Conservation (phyloP, 2,329 filamentous ascomycete species). For the Aspergillus ustus region DNA sequence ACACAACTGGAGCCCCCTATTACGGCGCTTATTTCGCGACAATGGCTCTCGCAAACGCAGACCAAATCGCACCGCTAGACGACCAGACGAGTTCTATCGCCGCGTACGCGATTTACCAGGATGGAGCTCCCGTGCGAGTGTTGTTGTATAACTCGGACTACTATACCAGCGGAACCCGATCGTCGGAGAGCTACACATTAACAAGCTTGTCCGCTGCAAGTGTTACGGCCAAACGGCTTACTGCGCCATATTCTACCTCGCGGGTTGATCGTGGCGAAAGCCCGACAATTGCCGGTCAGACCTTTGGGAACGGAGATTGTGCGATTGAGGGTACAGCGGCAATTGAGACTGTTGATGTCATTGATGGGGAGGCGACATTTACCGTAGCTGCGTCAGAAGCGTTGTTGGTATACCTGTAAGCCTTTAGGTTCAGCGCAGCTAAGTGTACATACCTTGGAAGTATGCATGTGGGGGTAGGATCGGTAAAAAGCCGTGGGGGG, state of each 20-base stretch:
- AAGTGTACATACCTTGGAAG: neutral
- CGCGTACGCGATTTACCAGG: slow-evolving; percentile 52
- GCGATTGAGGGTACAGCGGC: slow-evolving; percentile 43
- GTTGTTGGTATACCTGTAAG: slow-evolving; percentile 51
- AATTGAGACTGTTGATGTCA: slow-evolving; percentile 24
- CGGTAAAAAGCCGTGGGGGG: too few relatives aligned
- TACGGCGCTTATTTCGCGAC: slow-evolving; percentile 57
- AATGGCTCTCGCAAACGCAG: slow-evolving; percentile 50
- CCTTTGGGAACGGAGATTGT: slow-evolving; percentile 54
- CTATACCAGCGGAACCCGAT: slow-evolving; percentile 31
- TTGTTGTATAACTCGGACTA: slow-evolving; percentile 47
- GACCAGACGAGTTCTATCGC: slow-evolving; percentile 49
- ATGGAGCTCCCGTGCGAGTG: slow-evolving; percentile 41
- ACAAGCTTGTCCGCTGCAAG: slow-evolving; percentile 44
- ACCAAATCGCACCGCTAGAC: slow-evolving; percentile 54
- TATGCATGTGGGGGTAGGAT: neutral
- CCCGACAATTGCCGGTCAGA: slow-evolving; percentile 53
- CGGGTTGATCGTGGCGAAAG: slow-evolving; percentile 51
- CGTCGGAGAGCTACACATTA: slow-evolving; percentile 46
- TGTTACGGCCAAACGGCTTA: slow-evolving; percentile 52
- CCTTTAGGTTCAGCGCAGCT: neutral
- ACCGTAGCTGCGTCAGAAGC: slow-evolving; percentile 54
- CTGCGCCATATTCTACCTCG: slow-evolving; percentile 49
- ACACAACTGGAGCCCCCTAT: slow-evolving; percentile 57
- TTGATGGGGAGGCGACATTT: slow-evolving; percentile 44